Evolutionary conservation across 352 stramenopile species (phyloP), one percentile per base, ranked within the genome.

Genomic region (Phytophthora syringae): DNA sequence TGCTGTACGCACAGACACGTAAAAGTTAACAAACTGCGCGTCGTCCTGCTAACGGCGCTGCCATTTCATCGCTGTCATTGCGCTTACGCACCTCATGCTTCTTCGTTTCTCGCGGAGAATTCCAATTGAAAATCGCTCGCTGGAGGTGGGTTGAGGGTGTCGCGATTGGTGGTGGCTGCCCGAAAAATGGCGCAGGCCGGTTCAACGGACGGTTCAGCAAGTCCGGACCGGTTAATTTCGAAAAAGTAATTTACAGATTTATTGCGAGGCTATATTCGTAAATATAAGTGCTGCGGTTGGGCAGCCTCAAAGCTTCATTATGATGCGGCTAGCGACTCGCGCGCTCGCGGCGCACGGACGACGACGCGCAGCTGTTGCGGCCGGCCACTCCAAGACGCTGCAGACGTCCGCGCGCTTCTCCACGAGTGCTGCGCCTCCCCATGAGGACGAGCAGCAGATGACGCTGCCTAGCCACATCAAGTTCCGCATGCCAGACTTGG

Each of bases 401-500:
- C 47, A n/a, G 18, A 7, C 39, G 1, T 18, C 44, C 1, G 40
- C 20, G 18, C 24, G 18, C 15, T 66, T 77, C 28, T 64, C 66
- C 7, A 70, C 57, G 30, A 32, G 16, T 2, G 43, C 22, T 7
- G n/a, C 15, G 22, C 55, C 63, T 9, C 39, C 24, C 12, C 49
- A 13, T 21, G 52, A 60, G 27, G 52, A 57, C 25, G 25, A 69
- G 20, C 30, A 64, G 42, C 30, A 70, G 37, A 20, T 60, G 16
- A 25, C 7, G 37, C 74, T 95, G 42, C 88, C 88, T 12, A 58
- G 67, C 47, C 88, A 95, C 70, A 88, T 89, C 68, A 94, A 94
- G 75, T 94, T 95, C 73, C 86, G 88, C 64, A 93, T 95, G 83
- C 82, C 87, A 21, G 86, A 95, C 64, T 59, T 95, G 55, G 80